Evolutionary conservation across 2,329 filamentous ascomycete species (phyloP).

Genomic region (Raffaelea albimanens): DNA sequence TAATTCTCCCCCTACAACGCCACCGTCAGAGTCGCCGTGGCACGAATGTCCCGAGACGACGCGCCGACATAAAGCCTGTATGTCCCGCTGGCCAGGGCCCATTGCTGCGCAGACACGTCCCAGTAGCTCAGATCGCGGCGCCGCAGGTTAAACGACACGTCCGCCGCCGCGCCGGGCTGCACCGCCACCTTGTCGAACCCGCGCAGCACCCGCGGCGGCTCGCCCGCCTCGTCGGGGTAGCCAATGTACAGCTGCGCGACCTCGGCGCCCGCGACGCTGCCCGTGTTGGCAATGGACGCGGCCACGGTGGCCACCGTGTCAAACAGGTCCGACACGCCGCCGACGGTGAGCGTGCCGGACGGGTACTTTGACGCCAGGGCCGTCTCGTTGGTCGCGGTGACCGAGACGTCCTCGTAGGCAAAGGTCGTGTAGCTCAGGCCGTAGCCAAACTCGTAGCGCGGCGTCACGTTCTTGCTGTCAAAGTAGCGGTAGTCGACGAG

Average conservation of each 20-base stretch:
- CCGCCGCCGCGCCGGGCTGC: constrained; percentile 28
- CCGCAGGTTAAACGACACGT: constrained; percentile 39
- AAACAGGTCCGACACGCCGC: constrained; percentile 37
- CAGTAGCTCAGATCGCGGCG: constrained; percentile 54
- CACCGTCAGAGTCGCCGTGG: no score
- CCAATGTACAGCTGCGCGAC: constrained; percentile 38
- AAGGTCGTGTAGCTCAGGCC: constrained; percentile 46
- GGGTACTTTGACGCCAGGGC: constrained; percentile 23
- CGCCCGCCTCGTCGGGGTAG: constrained; percentile 40
- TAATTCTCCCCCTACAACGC: no score
- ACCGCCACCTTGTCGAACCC: constrained; percentile 51
- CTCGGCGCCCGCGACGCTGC: constrained; percentile 29
- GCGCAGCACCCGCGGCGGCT: constrained; percentile 44
- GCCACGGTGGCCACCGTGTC: constrained; percentile 30
- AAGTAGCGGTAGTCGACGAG: constrained; percentile 46
- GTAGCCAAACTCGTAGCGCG: constrained; percentile 44
- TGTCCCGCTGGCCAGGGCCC: constrained; percentile 35
- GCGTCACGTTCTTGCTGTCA: constrained; percentile 33
- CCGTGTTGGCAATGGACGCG: constrained; percentile 30
- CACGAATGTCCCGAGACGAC: no score
- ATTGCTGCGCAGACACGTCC: constrained; percentile 48
- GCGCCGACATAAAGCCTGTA: constrained; percentile 32
- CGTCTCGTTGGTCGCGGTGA: constrained; percentile 15
- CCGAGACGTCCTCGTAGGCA: constrained; percentile 23
- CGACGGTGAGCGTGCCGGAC: constrained; percentile 26